Base-by-base conservation (phyloP, 768 basidiomycete genomes). In the Artomyces pyxidatus region DNA sequence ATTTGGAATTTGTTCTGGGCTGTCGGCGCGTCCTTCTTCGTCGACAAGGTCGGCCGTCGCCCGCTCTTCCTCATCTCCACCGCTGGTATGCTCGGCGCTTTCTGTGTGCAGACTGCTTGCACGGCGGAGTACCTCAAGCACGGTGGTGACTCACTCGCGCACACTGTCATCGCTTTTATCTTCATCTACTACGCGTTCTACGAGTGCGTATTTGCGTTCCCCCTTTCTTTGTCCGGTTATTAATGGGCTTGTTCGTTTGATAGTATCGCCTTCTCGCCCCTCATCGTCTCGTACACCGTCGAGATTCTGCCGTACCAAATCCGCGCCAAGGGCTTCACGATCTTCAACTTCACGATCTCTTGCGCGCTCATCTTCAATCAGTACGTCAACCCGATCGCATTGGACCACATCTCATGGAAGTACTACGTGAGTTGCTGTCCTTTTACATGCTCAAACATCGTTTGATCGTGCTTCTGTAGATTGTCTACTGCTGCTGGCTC, bases 341-440 rank as follows among this genome's bases (percentile, higher is more conserved):
- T 90, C 48, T 88, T 91, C 74, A 85, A 79, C 67, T 85, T 92
- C 63, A 68, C 77, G 50, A 78, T 88, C 62, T 88, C 86, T 12
- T 56, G 84, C 48, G 76, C 88, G 4, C 80, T 92, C 57, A 86
- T 94, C 65, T 88, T 94, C 68, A 91, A 90, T 63, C 88, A 89
- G 67, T 88, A 89, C 60, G 80, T 83, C 63, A 91, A 91, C 71
- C 89, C 88, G 30, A 76, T 88, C 62, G 87, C 85, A 27, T 70
- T 89, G 37, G 72, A 72, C 4, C 49, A 61, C 29, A 68, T 89
- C 42, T 69, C 61, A 47, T 89, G 88, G 88, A 87, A 81, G 61
- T 89, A 88, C 72, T 87, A 87, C 62, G 74, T 80, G 48, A 47
- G 75, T 66, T 8, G 16, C 28, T 22, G 23, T 27, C 17, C 19